Base-by-base conservation (phyloP, 2,329 filamentous ascomycete genomes). In the Epichloe sibirici region DNA sequence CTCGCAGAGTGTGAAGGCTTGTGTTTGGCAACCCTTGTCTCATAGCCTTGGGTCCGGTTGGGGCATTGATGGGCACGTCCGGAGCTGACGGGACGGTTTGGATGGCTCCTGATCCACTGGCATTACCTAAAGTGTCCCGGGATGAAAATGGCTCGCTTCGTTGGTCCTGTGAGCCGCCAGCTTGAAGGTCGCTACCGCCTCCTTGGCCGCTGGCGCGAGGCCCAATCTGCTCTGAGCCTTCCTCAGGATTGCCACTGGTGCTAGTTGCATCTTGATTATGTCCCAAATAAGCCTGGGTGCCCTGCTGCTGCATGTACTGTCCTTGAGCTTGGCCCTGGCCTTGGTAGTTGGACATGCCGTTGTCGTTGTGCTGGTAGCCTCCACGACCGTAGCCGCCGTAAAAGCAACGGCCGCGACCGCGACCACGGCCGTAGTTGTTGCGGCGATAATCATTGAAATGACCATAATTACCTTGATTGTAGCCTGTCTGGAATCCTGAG, bases 21-120 rank as follows among this genome's bases (percentile, higher is more conserved):
- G 85, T 90, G 66, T 94, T 94, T 49, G 88, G 86, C 11, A 90
- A 74, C 34, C 90, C 89, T 68, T 93, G 86, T 57, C 91, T 81
- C 88, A 97, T 95, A 17, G 93, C 93, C 69, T 93, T 90, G 47
- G 93, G 93, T 9, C 90, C 93, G 51, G 86, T 95, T 31, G 93
- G 93, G 31, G 93, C 93, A 70, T 77, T 88, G 70, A 82, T 67
- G 45, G 81, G 81, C 49, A 71, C 68, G 60, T 71, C 67, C 57
- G 71, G 67, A 54, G 59, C 63, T 51, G 67, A 55, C 54, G 63
- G 52, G 31, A 68, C 62, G 49, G 64, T 65, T 57, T 65, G 67
- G 54, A 68, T 63, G 40, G 58, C 55, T 45, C 58, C 60, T 46
- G 58, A 45, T 52, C 59, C 59, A 42, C 56, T 55, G 31, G 61